Evolutionary conservation across 2,329 filamentous ascomycete species (phyloP).

Genomic region (Trichoderma semiorbis): DNA sequence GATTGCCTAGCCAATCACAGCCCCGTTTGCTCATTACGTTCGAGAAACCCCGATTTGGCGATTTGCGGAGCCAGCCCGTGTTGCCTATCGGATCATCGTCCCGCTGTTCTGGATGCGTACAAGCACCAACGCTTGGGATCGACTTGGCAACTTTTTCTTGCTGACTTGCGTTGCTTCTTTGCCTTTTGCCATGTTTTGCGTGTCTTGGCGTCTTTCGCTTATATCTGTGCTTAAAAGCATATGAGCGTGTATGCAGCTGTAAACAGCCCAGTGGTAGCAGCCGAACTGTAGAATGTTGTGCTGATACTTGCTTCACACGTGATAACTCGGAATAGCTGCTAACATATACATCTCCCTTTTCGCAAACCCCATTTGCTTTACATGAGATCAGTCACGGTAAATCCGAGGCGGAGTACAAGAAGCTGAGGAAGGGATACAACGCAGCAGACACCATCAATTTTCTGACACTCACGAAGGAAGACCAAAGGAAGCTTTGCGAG

Average conservation of each 20-base stretch:
- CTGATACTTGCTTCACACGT: background rate
- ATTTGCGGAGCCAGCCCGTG: constrained; percentile 14
- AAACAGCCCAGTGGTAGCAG: background rate
- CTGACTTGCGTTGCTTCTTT: background rate
- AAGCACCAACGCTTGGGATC: background rate
- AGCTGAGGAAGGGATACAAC: too few relatives aligned
- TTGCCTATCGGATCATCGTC: background rate
- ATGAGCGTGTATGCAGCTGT: background rate
- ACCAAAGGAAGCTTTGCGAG: too few relatives aligned
- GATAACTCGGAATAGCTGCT: background rate
- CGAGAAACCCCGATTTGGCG: constrained; percentile 17
- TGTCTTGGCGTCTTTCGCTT: background rate
- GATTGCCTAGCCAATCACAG: background rate
- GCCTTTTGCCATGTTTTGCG: background rate
- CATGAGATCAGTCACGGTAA: background rate
- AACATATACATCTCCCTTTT: background rate
- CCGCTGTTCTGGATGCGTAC: constrained; percentile 1
- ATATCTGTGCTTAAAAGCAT: background rate
- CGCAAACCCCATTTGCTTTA: background rate
- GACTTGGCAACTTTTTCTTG: background rate
- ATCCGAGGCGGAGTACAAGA: background rate
- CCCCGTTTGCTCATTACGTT: constrained; percentile 19
- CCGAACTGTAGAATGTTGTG: background rate
- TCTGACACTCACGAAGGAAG: too few relatives aligned
- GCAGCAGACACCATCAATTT: too few relatives aligned